phyloP scores from a whole-genome alignment of 2,329 filamentous ascomycete genomes.

The Botrytis sinoallii region DNA sequence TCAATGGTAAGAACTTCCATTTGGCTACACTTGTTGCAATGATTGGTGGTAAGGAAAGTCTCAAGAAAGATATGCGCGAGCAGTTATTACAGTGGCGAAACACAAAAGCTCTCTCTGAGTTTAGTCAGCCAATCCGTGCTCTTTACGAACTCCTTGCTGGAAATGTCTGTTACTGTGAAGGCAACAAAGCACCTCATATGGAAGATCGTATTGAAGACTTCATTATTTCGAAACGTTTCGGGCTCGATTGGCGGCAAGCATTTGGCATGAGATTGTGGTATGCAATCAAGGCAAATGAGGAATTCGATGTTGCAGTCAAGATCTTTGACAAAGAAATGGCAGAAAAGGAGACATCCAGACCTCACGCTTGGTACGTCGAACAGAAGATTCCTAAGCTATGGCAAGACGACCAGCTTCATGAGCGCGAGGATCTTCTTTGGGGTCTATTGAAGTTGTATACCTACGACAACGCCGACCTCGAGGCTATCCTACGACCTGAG shows the following conservation, averaged over 20 bases:
- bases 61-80: constrained; percentile 70
- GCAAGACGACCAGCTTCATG: constrained; percentile 55
- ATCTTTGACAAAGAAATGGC: constrained; percentile 72
- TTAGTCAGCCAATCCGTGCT: constrained; percentile 77
- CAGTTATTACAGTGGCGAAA: constrained; percentile 85
- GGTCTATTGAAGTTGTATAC: constrained; percentile 80
- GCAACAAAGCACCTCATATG: constrained; percentile 62
- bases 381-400: constrained; percentile 57
- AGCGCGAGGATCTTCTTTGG: constrained; percentile 78
- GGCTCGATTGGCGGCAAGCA: constrained; percentile 87
- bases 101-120: constrained; percentile 80
- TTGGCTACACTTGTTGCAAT: constrained; percentile 82
- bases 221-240: constrained; percentile 77
- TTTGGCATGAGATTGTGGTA: constrained; percentile 94
- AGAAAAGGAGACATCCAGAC: constrained; percentile 65
- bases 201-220: constrained; percentile 83
- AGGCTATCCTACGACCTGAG: constrained; percentile 70
- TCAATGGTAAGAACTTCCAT: constrained; percentile 74
- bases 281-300: constrained; percentile 64
- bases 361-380: constrained; percentile 68
- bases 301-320: constrained; percentile 68
- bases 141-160: constrained; percentile 88
- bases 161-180: constrained; percentile 80
- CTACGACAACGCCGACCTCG: constrained; percentile 56
- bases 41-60: constrained; percentile 68